Percentiles rank a stretch among this genome's conserved stretches.
phyloP scores from a whole-genome alignment of 2,329 filamentous ascomycete species.

The Dryadomyces quercivorus region DNA sequence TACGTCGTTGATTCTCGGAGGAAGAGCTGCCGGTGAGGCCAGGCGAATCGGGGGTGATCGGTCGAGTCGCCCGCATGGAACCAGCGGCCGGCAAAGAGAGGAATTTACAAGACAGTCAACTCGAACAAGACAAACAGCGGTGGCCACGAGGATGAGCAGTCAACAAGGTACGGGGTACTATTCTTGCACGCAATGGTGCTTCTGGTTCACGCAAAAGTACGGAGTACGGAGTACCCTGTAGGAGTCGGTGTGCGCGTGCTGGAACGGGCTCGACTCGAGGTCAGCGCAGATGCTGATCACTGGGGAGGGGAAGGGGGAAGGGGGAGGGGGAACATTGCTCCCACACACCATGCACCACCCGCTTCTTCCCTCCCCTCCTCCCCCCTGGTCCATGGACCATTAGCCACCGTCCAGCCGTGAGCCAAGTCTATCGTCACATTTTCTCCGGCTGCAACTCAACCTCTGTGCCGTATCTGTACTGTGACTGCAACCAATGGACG shows the following conservation, averaged over 20 bases:
- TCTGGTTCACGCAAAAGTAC: too few species aligned
- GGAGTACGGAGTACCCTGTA: too few species aligned
- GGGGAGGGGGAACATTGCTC: background rate
- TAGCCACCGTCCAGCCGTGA: background rate
- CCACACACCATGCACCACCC: background rate
- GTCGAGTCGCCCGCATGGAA: too few species aligned
- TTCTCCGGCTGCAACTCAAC: constrained; percentile 7
- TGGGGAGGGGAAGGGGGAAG: background rate
- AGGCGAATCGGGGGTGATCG: too few species aligned
- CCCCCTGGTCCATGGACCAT: background rate
- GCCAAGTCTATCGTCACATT: constrained; percentile 7
- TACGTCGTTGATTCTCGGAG: background rate
- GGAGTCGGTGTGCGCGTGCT: background rate
- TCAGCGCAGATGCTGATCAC: background rate
- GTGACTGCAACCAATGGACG: background rate
- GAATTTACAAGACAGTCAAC: too few species aligned
- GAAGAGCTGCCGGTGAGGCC: background rate
- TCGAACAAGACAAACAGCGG: too few species aligned
- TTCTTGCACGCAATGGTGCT: too few species aligned
- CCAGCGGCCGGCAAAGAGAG: too few species aligned
- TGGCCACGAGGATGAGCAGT: too few species aligned
- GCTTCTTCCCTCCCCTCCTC: background rate
- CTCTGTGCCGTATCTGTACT: background rate
- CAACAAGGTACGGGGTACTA: too few species aligned
- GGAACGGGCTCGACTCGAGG: background rate